Base-by-base conservation (phyloP, 441 rosid genomes). In the Euphorbia corollata region DNA sequence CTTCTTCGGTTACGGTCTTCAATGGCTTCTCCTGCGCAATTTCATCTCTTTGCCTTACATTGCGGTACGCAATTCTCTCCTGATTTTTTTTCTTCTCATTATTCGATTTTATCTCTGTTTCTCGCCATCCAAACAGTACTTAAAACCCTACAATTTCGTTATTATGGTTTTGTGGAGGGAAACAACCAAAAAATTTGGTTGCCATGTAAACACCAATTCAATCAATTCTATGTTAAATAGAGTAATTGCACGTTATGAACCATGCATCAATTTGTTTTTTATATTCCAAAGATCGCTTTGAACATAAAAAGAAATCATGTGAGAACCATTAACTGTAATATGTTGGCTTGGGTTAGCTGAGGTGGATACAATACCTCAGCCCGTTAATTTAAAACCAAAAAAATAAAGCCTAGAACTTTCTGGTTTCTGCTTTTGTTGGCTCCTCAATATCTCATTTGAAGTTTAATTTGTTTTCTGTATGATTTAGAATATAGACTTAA, bases 21-120 rank as follows among this genome's bases (percentile, higher is more conserved):
- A 92, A 68, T 92, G 96, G 96, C 85, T 92, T 19, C 88, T 90
- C 68, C 80, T 92, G 59, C 56, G 74, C 5, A 73, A 82, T n/a
- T 10, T 82, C 80, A 84, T 92, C 77, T 45, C 88, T 51, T 64
- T 92, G 71, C 98, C 98, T 45, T 92, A 90, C 60, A 63, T 82
- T 18, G 78, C 90, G 98, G 97, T 90, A 85, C 7, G 71, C 34
- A 5, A n/a, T n/a, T 2, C 2, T n/a, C 24, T 62, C 69, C n/a
- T 3, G 32, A 7, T 0, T 30, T 20, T 53, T 20, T 3, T 18
- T n/a, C 16, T 50, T 4, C 55, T 50, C 55, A 18, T 50, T n/a
- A 15, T 39, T 0, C 54, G 19, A 16, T 30, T 18, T 24, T 36
- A 19, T 55, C 36, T n/a, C n/a, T 0, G 6, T 45, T 63, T 63